Evolutionary conservation across 768 basidiomycete species (phyloP), one percentile per base, ranked within the genome.

Genomic region (button mushroom (Agaricus bisporus)): DNA sequence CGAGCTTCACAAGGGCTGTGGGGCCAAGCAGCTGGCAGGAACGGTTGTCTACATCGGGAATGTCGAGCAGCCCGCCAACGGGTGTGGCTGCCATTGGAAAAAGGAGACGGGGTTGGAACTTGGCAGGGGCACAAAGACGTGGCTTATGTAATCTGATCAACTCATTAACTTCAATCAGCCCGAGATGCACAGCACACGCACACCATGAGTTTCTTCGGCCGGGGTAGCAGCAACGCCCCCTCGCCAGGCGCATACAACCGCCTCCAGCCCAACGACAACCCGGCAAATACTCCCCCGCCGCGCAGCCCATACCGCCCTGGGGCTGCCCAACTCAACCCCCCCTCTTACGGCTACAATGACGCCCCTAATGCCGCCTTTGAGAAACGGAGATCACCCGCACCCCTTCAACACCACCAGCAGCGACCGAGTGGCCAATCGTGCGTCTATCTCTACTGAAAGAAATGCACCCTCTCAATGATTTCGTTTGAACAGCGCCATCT

Each of bases 1-100:
- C 32, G 32, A 7, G 32, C 32, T 69, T 57, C 55, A 79, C 78
- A 51, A 80, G 68, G 17, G 78, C 79, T 29, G 75, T 79, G 48
- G 77, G 76, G 1, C 78, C 80, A 1, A 81, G 66, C 4, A 81
- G 70, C 58, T 72, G 68, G 64, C 80, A 81, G 54, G 78, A 80
- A 42, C 66, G 71, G 28, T 65, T 66, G 63, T 79, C 76, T 22
- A 80, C 73, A 50, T 72, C 73, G 55, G 74, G 73, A 48, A 69
- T 63, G 51, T 60, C 68, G 4, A 59, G 45, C 7, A 58, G 25
- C 32, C 57, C 57, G 7, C 36, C 51, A 12, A 20, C 53, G n/a
- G 28, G 17, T 15, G 38, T n/a, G 46, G 39, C 26, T 17, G 53
- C 25, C 53, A 54, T 54, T 29, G 45, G 28, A 32, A 32, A 32